Evolutionary conservation across 2,329 filamentous ascomycete species (phyloP), one percentile per base, ranked within the genome.

Genomic region (Verticillium dahliae): DNA sequence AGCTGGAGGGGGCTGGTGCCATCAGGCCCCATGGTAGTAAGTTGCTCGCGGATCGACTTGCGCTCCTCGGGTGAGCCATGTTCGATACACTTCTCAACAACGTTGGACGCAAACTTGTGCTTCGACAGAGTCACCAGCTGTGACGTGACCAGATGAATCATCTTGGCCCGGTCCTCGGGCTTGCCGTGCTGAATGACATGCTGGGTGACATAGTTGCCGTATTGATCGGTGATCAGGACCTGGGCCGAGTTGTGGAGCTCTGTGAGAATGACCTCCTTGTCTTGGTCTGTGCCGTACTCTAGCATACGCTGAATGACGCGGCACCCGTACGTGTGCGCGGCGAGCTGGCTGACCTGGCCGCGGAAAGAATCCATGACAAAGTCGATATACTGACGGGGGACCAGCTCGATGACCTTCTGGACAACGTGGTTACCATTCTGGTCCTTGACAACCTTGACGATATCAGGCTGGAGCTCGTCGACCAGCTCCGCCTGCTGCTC

Each of bases 361-460:
- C 83, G 85, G 76, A 97, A 90, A 1, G 90, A 87, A 58, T 90
- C 83, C 76, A 96, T 89, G 73, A 98, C 89, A 75, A 96, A 96
- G 65, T 88, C 88, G 56, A 97, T 90, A 69, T 94, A 87, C 65
- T 91, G 81, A 1, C 87, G 84, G 0, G 91, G 90, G 62, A 94
- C 85, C 68, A 89, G 81, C 69, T 95, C 89, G 63, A 99, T 92
- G 10, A 94, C 89, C 74, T 96, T 97, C 70, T 98, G 95, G 18
- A 99, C 88, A 34, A 99, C 95, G 67, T 99, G 95, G 74, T 99
- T 99, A 60, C 94, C 95, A 68, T 97, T 95, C 71, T 92, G 87
- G 67, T 97, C 90, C 67, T 88, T 90, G 65, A 96, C 89, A 61
- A 94, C 90, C 62, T 85, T 85, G 60, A 94, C 73, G 5, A 97